Base-by-base conservation (phyloP, 2,329 filamentous ascomycete species). In the Penicillium sp. region DNA sequence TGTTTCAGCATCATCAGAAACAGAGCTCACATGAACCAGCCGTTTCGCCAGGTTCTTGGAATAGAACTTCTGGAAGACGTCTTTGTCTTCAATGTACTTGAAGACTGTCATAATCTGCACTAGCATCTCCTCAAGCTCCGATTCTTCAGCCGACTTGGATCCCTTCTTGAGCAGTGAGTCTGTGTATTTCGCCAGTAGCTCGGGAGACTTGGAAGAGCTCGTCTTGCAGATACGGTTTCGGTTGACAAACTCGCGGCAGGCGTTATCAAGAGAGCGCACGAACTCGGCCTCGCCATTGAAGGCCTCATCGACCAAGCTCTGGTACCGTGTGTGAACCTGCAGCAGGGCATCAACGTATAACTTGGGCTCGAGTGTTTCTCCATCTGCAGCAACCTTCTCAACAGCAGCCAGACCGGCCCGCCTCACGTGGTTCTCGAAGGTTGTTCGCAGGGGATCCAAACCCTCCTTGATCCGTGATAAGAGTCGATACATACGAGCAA, bases 11-110 rank as follows among this genome's bases (percentile, higher is more conserved):
- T 99, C 94, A 66, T 96, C 92, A 2, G 92, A 97, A 3, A 94
- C 94, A 0, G 94, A 97, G 72, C 89, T 97, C 73, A 90, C 92
- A 75, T 97, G 91, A 19, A 99, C 94, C 54, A 99, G 80, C 68
- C 94, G 91, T 74, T 96, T 91, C 49, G 94, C 94, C 67, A 99
- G 80, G 88, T 96, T 96, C 61, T 92, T 90, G 2, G 93, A 96
- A 78, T 99, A 99, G 78, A 97, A 99, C 76, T 97, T 99, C 76
- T 97, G 94, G 83, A 99, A 99, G 5, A 99, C 95, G 70, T 99
- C 94, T 82, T 99, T 99, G 78, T 99, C 95, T 73, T 99, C 94
- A 62, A 99, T 97, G 76, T 99, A 99, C 79, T 97, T 97, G 85
- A 99, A 99, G 54, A 99, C 91, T 1, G 93, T 97, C 94, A 99